Percentiles rank a stretch among this genome's conserved stretches.
phyloP scores from a whole-genome alignment of 352 stramenopile genomes.

The Halophytophthora polymorphica region DNA sequence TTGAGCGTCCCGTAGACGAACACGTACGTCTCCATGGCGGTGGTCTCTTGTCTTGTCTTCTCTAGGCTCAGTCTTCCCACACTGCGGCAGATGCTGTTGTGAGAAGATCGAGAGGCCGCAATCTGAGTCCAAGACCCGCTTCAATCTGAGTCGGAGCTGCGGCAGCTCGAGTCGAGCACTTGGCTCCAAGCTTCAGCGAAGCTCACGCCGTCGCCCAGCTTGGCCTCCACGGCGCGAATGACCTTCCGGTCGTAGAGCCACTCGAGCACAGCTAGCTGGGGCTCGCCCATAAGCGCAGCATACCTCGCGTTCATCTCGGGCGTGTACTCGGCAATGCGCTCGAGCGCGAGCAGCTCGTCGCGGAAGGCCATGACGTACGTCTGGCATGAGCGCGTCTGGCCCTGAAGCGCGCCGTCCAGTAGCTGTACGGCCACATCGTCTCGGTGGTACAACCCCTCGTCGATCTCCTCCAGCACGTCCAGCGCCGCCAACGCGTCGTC shows the following conservation, averaged over 20 bases:
- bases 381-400: slow-evolving; percentile 21
- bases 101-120: no score
- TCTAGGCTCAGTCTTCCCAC: no score
- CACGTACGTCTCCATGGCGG: slow-evolving; percentile 29
- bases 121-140: no score
- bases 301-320: slow-evolving; percentile 28
- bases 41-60: no score
- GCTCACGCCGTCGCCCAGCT: slow-evolving; percentile 11
- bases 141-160: no score
- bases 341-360: slow-evolving; percentile 31
- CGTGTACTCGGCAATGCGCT: slow-evolving; percentile 36
- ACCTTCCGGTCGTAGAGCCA: slow-evolving; percentile 29
- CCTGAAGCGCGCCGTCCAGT: slow-evolving; percentile 15
- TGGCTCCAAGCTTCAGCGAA: no score
- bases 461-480: no score
- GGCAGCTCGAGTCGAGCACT: no score
- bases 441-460: slow-evolving; percentile 42
- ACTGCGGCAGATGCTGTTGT: no score
- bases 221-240: slow-evolving; percentile 12
- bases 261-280: slow-evolving; percentile 31
- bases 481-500: slow-evolving; percentile 44
- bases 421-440: slow-evolving; percentile 42
- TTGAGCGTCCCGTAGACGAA: slow-evolving; percentile 69
- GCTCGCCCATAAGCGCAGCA: slow-evolving; percentile 19
- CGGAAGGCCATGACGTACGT: slow-evolving; percentile 40